A percentile compares a stretch with the other conserved stretches of the same genome.
phyloP scores from a whole-genome alignment of 148 eudicot species.

The Rhododendron williamsianum region DNA sequence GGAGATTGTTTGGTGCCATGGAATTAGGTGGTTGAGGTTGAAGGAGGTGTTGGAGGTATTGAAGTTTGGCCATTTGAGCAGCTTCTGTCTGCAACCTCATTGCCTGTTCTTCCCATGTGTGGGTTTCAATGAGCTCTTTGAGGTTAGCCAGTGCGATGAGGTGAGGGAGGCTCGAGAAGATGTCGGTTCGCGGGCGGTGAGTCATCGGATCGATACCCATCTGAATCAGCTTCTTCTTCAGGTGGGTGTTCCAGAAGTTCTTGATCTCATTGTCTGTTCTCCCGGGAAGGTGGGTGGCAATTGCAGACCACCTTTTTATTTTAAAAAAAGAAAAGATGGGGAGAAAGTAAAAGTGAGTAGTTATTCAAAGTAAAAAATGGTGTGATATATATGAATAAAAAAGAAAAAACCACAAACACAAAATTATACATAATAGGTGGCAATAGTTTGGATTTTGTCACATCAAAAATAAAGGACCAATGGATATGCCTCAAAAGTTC shows the following conservation, averaged over 20 bases:
- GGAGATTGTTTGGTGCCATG: conserved; percentile 14
- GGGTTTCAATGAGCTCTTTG: conserved; percentile 59
- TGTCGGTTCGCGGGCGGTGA: conserved; percentile 85
- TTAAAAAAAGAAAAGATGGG: neutral
- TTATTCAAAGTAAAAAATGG: neutral
- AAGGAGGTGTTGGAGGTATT: conserved; percentile 58
- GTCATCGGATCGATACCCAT: conserved; percentile 98
- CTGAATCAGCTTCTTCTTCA: conserved; percentile 89
- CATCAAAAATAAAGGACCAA: neutral
- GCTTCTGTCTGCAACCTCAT: conserved; percentile 64
- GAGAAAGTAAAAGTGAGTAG: neutral
- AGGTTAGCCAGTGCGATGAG: conserved; percentile 90
- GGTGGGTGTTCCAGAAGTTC: conserved; percentile 95
- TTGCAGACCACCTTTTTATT: conserved; percentile 79
- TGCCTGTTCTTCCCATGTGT: conserved; percentile 82
- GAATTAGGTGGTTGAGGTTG: conserved; percentile 35
- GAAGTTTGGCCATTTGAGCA: conserved; percentile 58
- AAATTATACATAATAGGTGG: neutral
- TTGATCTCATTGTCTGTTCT: conserved; percentile 93
- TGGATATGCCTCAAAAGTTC: neutral
- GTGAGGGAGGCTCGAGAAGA: conserved; percentile 84
- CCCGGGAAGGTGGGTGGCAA: conserved; percentile 85
- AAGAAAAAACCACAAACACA: too few relatives aligned
- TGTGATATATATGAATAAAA: neutral
- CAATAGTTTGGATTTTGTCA: neutral